A percentile compares a stretch with the other conserved stretches of the same genome.
Evolutionary conservation across 208 protist genomes (phyloP).

Genomic region (Leishmania braziliensis): DNA sequence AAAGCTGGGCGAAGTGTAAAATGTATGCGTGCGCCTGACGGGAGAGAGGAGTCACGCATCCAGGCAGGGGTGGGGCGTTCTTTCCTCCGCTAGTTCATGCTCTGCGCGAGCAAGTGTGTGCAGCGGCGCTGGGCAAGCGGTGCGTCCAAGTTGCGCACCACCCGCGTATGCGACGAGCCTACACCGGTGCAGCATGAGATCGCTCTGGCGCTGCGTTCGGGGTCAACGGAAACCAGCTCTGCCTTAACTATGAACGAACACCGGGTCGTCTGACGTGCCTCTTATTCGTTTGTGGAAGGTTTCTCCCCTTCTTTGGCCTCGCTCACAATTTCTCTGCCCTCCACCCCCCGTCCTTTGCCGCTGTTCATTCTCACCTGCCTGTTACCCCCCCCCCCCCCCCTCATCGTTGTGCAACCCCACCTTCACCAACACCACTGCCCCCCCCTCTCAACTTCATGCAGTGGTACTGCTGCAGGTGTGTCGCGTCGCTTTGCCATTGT

Average conservation of each 20-base stretch:
- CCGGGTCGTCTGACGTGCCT: background rate
- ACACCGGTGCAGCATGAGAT: background rate
- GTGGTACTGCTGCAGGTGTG: background rate
- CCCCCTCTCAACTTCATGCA: background rate
- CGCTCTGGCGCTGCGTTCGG: background rate
- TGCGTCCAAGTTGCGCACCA: background rate
- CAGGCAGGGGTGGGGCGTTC: background rate
- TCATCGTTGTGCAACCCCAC: background rate
- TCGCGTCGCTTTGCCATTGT: background rate
- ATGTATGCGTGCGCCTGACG: background rate
- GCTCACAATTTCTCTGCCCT: background rate
- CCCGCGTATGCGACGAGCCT: background rate
- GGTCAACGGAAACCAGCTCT: background rate
- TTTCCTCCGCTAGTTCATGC: background rate
- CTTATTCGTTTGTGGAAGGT: background rate
- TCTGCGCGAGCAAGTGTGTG: background rate
- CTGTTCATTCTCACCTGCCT: background rate
- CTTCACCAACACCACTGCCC: background rate
- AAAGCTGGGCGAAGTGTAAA: background rate
- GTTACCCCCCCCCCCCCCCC: background rate
- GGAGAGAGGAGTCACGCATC: background rate
- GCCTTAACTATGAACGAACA: background rate
- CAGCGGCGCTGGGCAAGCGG: background rate
- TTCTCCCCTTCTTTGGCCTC: background rate
- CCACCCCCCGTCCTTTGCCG: background rate